Evolutionary conservation across 768 basidiomycete genomes (phyloP).

Genomic region (Tulasnella calospora): DNA sequence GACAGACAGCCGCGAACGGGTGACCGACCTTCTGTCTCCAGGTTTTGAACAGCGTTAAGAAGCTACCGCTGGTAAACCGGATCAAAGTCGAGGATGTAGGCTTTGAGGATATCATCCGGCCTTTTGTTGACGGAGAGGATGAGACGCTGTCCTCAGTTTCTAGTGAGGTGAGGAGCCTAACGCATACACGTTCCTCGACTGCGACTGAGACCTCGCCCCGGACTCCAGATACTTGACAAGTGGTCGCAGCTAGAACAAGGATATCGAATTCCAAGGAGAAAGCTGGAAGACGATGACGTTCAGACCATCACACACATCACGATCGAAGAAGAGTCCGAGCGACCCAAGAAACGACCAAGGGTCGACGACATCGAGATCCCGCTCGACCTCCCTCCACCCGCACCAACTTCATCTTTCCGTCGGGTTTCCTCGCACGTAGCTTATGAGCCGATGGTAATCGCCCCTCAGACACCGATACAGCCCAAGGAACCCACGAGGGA

Average conservation of each 20-base stretch:
- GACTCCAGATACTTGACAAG: conserved; percentile 61
- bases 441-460: background rate
- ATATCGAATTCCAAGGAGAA: conserved; percentile 80
- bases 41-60: conserved; percentile 38
- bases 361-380: conserved; percentile 31
- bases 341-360: conserved; percentile 24
- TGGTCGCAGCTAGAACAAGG: conserved; percentile 76
- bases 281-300: conserved; percentile 28
- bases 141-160: conserved; percentile 55
- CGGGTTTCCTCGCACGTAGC: conserved; percentile 5
- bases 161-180: conserved; percentile 47
- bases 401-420: background rate
- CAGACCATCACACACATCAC: conserved; percentile 35
- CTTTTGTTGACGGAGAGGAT: conserved; percentile 51
- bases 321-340: conserved; percentile 28
- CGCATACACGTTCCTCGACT: background rate
- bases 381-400: conserved; percentile 20
- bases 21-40: conserved; percentile 24
- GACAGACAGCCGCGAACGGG: background rate
- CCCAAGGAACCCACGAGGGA: conserved; percentile 28
- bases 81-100: conserved; percentile 89
- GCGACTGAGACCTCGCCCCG: background rate
- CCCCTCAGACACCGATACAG: conserved; percentile 17
- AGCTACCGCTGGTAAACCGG: conserved; percentile 76
- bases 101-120: conserved; percentile 60